These are phyloP conservation scores for Dryas alaskensis DNA, from an alignment of 306 rosid species.

Conservation along the genomic window DNA sequence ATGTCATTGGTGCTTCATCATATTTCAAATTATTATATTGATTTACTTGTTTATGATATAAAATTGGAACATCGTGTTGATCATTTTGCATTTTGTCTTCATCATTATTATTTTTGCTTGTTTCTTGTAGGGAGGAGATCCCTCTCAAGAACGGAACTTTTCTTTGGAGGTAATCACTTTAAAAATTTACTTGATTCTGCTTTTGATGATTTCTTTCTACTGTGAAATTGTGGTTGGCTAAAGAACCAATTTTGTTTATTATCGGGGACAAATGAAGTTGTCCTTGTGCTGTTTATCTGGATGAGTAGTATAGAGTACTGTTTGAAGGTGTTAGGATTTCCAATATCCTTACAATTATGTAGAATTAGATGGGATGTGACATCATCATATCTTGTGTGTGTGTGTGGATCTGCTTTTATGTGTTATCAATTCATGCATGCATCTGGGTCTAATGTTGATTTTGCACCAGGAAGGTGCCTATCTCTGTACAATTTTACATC, in stretches of 20 bases:
- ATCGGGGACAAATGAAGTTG: not conserved
- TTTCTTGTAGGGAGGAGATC: constrained; percentile 66
- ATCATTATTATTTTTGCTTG: not conserved
- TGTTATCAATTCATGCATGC: not conserved
- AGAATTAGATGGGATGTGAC: not conserved
- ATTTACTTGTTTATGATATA: not conserved
- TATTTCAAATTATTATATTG: not conserved
- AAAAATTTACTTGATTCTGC: not conserved
- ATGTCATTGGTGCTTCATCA: not conserved
- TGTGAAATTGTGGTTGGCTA: not conserved
- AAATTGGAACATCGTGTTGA: not conserved
- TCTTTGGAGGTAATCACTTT: constrained; percentile 56
- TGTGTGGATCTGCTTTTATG: not conserved
- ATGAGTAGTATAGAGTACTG: not conserved
- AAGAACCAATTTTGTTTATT: not conserved
- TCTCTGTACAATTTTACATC: constrained; percentile 19
- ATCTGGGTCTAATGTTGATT: not conserved
- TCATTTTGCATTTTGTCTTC: constrained; percentile 2
- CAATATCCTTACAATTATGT: not conserved
- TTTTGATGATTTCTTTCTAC: not conserved
- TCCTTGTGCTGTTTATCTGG: not conserved
- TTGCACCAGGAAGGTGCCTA: constrained; percentile 3
- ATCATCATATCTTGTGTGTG: not conserved
- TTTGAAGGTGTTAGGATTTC: not conserved
- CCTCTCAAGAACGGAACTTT: constrained; percentile 71